Base-by-base conservation (phyloP, 2,329 filamentous ascomycete genomes). In the Xylaria sp. region DNA sequence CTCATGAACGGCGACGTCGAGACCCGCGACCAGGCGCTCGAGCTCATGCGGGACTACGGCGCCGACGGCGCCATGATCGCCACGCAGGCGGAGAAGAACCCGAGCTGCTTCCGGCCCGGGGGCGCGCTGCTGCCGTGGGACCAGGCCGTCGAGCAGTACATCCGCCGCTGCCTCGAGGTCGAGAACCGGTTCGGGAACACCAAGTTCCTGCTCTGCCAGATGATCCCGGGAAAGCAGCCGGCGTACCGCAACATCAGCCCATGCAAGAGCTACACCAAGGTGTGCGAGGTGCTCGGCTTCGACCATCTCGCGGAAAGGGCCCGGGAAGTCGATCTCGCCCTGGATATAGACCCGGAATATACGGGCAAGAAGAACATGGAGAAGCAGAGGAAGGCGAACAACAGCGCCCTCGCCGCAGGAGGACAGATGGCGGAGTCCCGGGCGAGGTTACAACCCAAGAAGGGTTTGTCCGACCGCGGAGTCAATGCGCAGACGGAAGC, bases 21-120 rank as follows among this genome's bases (percentile, higher is more conserved):
- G 50, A 84, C 79, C 37, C 84, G 90, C 50, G 88, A 91, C 46
- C 79, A 96, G 54, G 93, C 87, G 0, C 68, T 89, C 7, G 70
- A 78, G 54, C 79, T 99, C 6, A 87, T 92, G 57, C 66, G 82
- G 21, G 88, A 96, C 69, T 97, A 84, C 68, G 88, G 87, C n/a
- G 90, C 89, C 5, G 92, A 97, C 67, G 93, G 92, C 5, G 94
- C 91, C 56, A 99, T 99, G 94, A 97, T 99, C 66, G 94, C 94
- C 8, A 94, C 91, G 2, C 83, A 91, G 2, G 94, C 94, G 1
- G 94, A 99, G 76, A 84, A 87, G 60, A 99, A 99, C 69, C 85
- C 92, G 2, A 95, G 90, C 61, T 92, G 90, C 66, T 99, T 99
- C 77, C 83, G 89, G 38, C 71, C 79, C 1, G 83, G 90, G 39